Base-by-base conservation (phyloP, 2,329 filamentous ascomycete species). In the Ceratocystis smalleyi region DNA sequence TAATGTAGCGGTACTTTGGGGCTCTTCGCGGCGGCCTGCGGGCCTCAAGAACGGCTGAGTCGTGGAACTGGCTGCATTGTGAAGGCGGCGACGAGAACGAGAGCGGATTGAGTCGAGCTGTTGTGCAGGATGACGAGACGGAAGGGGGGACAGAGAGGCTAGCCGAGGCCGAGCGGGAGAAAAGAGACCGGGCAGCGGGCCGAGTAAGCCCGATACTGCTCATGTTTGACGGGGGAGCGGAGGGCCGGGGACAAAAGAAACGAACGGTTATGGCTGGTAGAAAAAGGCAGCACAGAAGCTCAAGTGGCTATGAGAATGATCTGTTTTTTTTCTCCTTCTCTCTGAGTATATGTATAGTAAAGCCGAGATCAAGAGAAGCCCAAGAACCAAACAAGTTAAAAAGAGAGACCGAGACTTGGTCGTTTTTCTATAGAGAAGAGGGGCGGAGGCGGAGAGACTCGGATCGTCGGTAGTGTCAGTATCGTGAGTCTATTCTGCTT, bases 31-130 rank as follows among this genome's bases (percentile, higher is more conserved):
- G 57, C 35, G 59, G 49, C 54, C 69, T 76, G 81, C 78, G 76
- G 67, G 75, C 77, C 67, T 75, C 71, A 43, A 79, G 74, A 59
- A 74, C 72, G 59, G 77, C 72, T 59, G 80, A 81, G 71, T 73
- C 80, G 74, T 83, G 81, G 71, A 84, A 81, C 65, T 73, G 72
- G 69, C 74, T 74, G 65, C 73, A 57, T 57, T 57, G 54, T 32
- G 54, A 57, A 27, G 47, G 15, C 19, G 47, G 76, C 71, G 40
- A 61, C 59, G 43, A 43, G 22, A 40, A 12, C 19, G 54, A 57
- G 54, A 57, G 54, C 54, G 54, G 54, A 24, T n/a, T 35, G 27
- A 57, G 54, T 30, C 54, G 54, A 12, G 54, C 30, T 57, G 54
- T 5, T 35, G 54, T 51, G 10, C 27, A 43, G 30, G 32, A 27